These are phyloP conservation scores for Paramyrothecium sp. DNA, from an alignment of 2,329 filamentous ascomycete species.

Conservation along the genomic window DNA sequence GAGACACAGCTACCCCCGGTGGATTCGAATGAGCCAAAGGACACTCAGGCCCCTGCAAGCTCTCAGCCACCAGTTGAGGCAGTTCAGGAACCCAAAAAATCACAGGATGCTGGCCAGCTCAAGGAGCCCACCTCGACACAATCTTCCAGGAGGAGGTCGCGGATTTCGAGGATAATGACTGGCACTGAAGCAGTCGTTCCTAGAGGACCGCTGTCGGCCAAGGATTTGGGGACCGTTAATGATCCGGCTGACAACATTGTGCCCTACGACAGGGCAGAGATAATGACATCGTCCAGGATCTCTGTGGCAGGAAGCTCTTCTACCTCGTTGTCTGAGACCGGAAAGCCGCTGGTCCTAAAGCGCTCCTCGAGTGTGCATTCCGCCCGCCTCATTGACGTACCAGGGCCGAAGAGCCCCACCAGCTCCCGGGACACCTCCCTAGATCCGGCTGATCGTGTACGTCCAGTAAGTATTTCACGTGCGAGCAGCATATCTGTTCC, in stretches of 20 bases:
- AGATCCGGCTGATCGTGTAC: slow-evolving; percentile 41
- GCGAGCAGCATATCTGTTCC: slow-evolving; percentile 33
- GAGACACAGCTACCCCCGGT: slow-evolving; percentile 3
- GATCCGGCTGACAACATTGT: slow-evolving; percentile 38
- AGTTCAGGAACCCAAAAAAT: neutral
- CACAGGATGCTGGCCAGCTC: neutral
- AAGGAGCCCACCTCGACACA: slow-evolving; percentile 8
- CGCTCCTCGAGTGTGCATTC: slow-evolving; percentile 50
- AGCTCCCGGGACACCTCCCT: slow-evolving; percentile 48
- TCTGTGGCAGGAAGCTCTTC: slow-evolving; percentile 53
- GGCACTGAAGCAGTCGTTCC: neutral
- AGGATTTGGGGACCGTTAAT: neutral
- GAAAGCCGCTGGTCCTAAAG: slow-evolving; percentile 34
- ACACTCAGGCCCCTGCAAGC: slow-evolving; percentile 7
- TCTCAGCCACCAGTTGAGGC: slow-evolving; percentile 4
- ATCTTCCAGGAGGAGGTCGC: slow-evolving; percentile 14
- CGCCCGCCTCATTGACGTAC: slow-evolving; percentile 57
- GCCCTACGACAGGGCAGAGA: slow-evolving; percentile 56
- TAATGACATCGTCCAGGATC: slow-evolving; percentile 55
- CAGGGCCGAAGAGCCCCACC: slow-evolving; percentile 48
- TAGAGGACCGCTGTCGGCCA: slow-evolving; percentile 26
- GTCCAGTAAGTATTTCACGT: slow-evolving; percentile 38
- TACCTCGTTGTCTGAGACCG: slow-evolving; percentile 46
- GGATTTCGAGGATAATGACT: slow-evolving; percentile 21
- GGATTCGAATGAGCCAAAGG: neutral